phyloP scores from a whole-genome alignment of 805 yeast genomes.

The Barnettozyma sucrosica region DNA sequence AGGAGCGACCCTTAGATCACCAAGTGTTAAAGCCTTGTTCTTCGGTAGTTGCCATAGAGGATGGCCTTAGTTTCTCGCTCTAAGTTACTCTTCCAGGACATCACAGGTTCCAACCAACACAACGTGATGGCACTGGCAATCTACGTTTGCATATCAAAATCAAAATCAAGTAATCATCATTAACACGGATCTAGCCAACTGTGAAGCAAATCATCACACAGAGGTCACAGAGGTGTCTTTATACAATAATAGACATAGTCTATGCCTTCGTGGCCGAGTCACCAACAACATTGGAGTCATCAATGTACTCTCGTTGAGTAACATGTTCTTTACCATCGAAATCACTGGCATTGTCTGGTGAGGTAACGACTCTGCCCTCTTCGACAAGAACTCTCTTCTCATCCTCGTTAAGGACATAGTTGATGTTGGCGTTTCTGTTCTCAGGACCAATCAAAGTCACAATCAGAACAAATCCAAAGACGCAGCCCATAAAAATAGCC shows the following conservation, averaged over 20 bases:
- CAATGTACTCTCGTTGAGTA: neutral
- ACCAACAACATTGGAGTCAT: neutral
- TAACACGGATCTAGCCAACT: neutral
- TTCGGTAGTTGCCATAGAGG: too few species aligned
- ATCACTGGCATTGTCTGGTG: conserved; percentile 13
- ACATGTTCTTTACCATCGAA: conserved; percentile 21
- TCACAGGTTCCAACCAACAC: too few species aligned
- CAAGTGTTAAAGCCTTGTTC: too few species aligned
- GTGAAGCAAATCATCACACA: neutral
- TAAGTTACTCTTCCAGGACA: too few species aligned
- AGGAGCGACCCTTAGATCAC: too few species aligned
- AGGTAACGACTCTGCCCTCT: conserved; percentile 19
- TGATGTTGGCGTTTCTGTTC: conserved; percentile 30
- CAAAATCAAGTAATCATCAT: neutral
- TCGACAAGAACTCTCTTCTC: conserved; percentile 16
- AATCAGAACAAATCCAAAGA: conserved; percentile 47
- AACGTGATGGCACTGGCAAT: too few species aligned
- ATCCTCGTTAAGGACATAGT: conserved; percentile 16
- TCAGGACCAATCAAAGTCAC: conserved; percentile 56
- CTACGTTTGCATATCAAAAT: too few species aligned
- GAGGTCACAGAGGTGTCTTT: neutral
- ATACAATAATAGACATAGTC: neutral
- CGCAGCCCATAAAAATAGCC: conserved; percentile 66
- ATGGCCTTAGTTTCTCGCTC: too few species aligned
- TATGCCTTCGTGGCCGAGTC: neutral